Conservation (phyloP, 2,329 filamentous ascomycete species). For the Chrysoporthe cubensis region DNA sequence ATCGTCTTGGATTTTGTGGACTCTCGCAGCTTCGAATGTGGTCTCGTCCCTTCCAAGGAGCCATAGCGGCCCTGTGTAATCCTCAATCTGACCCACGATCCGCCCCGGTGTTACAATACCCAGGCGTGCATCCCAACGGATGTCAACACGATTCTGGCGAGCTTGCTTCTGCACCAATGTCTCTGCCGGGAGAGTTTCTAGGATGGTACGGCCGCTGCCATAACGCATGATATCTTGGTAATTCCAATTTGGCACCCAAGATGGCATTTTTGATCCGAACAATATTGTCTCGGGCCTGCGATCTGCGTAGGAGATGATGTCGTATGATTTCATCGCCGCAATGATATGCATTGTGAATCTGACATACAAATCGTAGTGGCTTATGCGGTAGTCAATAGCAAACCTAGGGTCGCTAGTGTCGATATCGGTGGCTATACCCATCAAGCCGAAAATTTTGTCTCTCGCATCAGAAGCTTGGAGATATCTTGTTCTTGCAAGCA, state of each 20-base stretch:
- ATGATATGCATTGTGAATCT: slow-evolving; percentile 10
- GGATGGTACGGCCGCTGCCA: neutral
- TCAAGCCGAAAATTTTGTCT: slow-evolving; percentile 15
- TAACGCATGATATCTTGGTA: neutral
- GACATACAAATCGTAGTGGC: neutral
- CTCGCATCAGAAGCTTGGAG: slow-evolving; percentile 10
- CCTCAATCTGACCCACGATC: neutral
- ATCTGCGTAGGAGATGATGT: neutral
- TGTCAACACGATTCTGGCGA: neutral
- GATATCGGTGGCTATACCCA: slow-evolving; percentile 11
- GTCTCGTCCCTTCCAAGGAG: neutral
- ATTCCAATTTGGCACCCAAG: neutral
- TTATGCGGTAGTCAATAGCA: neutral
- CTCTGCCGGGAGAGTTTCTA: neutral
- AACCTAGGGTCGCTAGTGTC: neutral
- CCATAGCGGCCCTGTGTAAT: neutral
- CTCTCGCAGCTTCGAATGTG: neutral
- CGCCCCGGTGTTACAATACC: neutral
- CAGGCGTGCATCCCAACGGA: neutral
- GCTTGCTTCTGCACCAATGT: neutral
- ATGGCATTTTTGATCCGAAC: neutral
- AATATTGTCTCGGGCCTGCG: neutral
- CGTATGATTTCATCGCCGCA: neutral
- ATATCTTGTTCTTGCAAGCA: neutral
- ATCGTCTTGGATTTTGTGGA: neutral